Evolutionary conservation across 768 basidiomycete genomes (phyloP), one percentile per base, ranked within the genome.

Genomic region (Leccinum subgranulosum): DNA sequence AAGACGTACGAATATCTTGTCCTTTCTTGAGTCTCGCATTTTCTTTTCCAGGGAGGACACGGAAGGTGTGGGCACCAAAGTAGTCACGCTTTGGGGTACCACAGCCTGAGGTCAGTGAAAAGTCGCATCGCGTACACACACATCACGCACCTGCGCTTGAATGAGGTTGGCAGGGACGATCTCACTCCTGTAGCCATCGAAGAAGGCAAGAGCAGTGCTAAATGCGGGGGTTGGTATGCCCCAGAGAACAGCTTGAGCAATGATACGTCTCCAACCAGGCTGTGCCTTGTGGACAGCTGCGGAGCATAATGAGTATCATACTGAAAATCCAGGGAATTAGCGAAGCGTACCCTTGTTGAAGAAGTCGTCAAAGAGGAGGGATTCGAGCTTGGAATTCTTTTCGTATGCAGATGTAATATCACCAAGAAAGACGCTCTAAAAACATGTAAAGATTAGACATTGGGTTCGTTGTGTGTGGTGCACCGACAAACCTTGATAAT

Each of bases 41-140:
- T 77, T 94, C 94, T 77, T 90, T 90, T 54, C 95, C 94, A 55
- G 94, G 88, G 36, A 93, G 79, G 57, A 98, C 94, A 54, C 86
- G 84, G 92, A 97, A 98, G 55, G 96, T 98, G 81, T 98, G 96
- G 46, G 95, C 92, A 75, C 97, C 96, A 74, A 99, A 99, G 84
- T 95, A 99, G 72, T 99, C 96, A 73, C 96, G 93, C 87, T 90
- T 55, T 56, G 58, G 8, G 43, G 49, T 57, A 49, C n/a, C 60
- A 28, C 36, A 19, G n/a, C n/a, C n/a, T n/a, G n/a, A n/a, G 21
- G 43, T 66, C 23, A 53, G 49, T 25, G 43, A 55, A 54, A 36
- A 2, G 23, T 7, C 36, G 11, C 11, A 57, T 25, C 51, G 29
- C 4, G 49, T 27, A 52, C 15, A 28, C 5, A 53, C 5, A 15